Evolutionary conservation across 495 filamentous ascomycete genomes (phyloP).

Genomic region (Pyrenula aspistea): DNA sequence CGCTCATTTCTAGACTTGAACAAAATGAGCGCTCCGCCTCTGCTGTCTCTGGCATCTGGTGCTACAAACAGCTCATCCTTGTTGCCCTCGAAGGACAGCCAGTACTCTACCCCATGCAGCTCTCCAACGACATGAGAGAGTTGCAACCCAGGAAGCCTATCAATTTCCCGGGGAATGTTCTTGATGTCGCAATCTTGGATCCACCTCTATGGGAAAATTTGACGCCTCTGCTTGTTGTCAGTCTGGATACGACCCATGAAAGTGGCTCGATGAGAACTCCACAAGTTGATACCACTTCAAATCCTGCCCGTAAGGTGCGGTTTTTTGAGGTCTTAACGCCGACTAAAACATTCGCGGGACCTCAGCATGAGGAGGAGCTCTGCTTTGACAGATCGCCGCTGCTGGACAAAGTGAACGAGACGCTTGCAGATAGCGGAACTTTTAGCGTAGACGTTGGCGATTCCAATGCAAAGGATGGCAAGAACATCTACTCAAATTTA

Average conservation of each 20-base stretch:
- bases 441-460: conserved; percentile 18
- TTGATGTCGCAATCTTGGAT: conserved; percentile 36
- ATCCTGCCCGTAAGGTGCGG: conserved; percentile 7
- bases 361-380: conserved; percentile 5
- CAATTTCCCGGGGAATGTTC: conserved; percentile 43
- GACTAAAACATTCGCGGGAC: conserved; percentile 24
- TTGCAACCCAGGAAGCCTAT: conserved; percentile 36
- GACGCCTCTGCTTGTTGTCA: conserved; percentile 33
- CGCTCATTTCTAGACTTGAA: neutral
- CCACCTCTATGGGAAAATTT: neutral
- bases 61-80: conserved; percentile 22
- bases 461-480: conserved; percentile 14
- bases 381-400: conserved; percentile 2
- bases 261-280: conserved; percentile 22
- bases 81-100: conserved; percentile 59
- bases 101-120: conserved; percentile 11
- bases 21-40: neutral
- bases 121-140: conserved; percentile 4
- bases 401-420: conserved; percentile 6
- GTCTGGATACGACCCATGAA: conserved; percentile 41
- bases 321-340: conserved; percentile 6
- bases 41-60: conserved; percentile 17
- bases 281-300: conserved; percentile 21
- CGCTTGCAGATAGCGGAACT: neutral
- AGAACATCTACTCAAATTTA: conserved; percentile 8